Conservation (phyloP, 2,329 filamentous ascomycete species). For the Pseudogymnoascus sp. region DNA sequence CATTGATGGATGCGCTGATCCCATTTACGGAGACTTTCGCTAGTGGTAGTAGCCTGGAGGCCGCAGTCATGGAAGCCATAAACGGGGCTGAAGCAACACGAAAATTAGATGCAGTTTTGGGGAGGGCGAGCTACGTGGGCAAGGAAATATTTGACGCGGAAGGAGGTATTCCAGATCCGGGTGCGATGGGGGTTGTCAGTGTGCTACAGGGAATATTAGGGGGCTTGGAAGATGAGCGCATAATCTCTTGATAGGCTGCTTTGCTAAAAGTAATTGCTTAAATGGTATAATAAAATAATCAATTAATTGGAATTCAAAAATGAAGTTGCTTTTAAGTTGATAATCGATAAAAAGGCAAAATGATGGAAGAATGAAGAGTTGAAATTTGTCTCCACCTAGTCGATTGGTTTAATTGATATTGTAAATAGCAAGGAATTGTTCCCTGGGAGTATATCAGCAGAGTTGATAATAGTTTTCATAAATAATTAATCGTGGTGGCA, state of each 20-base stretch:
- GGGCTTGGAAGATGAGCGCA: neutral
- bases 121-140: conserved; percentile 35
- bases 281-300: too few species aligned
- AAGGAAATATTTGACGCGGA: neutral
- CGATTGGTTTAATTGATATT: neutral
- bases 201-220: neutral
- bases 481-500: too few species aligned
- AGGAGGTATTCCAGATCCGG: neutral
- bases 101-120: conserved; percentile 57
- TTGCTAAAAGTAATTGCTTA: too few species aligned
- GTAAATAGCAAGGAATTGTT: too few species aligned
- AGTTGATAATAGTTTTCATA: too few species aligned
- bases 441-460: too few species aligned
- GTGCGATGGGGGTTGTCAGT: neutral
- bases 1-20: conserved; percentile 8
- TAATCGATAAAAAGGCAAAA: neutral
- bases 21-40: neutral
- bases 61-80: neutral
- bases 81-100: conserved; percentile 44
- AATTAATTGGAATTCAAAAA: too few species aligned
- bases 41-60: neutral
- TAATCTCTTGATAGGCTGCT: too few species aligned
- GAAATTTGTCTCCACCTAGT: neutral
- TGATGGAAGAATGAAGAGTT: neutral
- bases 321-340: too few species aligned